Evolutionary conservation across 495 filamentous ascomycete genomes (phyloP).

Genomic region (Podospora bellae-mahoneyi): DNA sequence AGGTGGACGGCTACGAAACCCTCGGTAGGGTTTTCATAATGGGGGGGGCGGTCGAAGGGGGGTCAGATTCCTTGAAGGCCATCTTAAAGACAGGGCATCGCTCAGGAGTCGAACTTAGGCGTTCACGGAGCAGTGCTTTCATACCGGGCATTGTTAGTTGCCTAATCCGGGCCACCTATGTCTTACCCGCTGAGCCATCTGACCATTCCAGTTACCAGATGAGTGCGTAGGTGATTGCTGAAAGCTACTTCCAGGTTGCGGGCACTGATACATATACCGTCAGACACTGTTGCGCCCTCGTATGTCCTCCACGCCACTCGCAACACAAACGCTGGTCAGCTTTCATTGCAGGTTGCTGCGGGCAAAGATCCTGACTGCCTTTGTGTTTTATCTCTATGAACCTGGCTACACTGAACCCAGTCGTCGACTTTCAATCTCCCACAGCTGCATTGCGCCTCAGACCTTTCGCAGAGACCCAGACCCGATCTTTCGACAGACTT

Average conservation of each 20-base stretch:
- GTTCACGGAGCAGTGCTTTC: slow-evolving; percentile 11
- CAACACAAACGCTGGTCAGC: background rate
- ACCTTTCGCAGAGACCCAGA: background rate
- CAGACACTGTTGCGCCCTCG: background rate
- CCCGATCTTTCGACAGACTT: background rate
- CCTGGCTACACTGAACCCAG: background rate
- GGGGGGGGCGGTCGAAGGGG: no score
- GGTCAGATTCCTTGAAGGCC: background rate
- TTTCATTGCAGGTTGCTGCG: background rate
- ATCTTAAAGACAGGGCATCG: background rate
- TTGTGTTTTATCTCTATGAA: background rate
- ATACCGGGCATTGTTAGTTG: background rate
- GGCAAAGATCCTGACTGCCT: background rate
- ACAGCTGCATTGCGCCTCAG: background rate
- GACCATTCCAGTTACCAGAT: background rate
- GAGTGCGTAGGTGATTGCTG: background rate
- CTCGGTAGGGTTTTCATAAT: background rate
- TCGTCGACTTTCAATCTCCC: background rate
- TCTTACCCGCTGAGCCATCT: background rate
- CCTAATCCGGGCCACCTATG: background rate
- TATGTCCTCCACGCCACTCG: background rate
- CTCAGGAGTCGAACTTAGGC: background rate
- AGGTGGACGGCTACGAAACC: background rate
- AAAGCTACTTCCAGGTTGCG: background rate
- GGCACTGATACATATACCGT: background rate